Percentiles rank a stretch among this genome's conserved stretches.
Conservation (phyloP, 2,329 filamentous ascomycete genomes). For the Diplodia intermedia region DNA sequence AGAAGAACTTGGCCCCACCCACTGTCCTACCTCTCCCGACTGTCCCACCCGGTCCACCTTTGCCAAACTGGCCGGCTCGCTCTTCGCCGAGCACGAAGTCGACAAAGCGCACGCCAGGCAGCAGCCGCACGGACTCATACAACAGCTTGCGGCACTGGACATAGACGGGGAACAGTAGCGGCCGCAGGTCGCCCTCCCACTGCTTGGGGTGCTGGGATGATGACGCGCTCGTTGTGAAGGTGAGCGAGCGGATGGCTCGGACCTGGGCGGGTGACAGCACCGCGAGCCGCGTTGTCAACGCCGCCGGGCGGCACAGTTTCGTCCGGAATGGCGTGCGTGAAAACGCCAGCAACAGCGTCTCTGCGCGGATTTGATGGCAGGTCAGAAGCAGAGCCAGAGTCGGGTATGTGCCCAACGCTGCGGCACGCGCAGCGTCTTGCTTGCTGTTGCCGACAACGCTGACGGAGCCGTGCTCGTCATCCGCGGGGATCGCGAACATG, state of each 20-base stretch:
- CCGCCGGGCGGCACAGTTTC: slow-evolving; percentile 26
- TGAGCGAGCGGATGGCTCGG: slow-evolving; percentile 24
- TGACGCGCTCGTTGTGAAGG: slow-evolving; percentile 13
- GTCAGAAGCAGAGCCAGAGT: slow-evolving; percentile 31
- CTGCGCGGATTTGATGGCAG: slow-evolving; percentile 32
- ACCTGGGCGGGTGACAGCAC: slow-evolving; percentile 27
- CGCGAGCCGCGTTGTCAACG: slow-evolving; percentile 25
- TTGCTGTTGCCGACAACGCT: background rate
- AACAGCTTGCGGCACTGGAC: slow-evolving; percentile 32
- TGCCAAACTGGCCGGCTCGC: slow-evolving; percentile 21
- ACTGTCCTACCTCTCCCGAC: slow-evolving; percentile 17
- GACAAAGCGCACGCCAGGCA: slow-evolving; percentile 29
- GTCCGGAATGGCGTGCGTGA: slow-evolving; percentile 32
- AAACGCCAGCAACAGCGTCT: slow-evolving; percentile 31
- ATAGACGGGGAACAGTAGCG: slow-evolving; percentile 32
- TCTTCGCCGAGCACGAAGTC: slow-evolving; percentile 29
- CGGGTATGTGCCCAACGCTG: slow-evolving; percentile 4
- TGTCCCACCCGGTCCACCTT: slow-evolving; percentile 12
- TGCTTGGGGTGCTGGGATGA: slow-evolving; percentile 6
- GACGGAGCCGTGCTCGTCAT: slow-evolving; percentile 15
- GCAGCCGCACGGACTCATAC: slow-evolving; percentile 31
- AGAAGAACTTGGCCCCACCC: slow-evolving; percentile 30
- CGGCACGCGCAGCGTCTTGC: background rate
- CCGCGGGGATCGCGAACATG: slow-evolving; percentile 6
- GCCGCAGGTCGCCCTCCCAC: slow-evolving; percentile 31